Evolutionary conservation across 2,329 filamentous ascomycete species (phyloP), one percentile per base, ranked within the genome.

Genomic region (Hymenoscyphus occultus): DNA sequence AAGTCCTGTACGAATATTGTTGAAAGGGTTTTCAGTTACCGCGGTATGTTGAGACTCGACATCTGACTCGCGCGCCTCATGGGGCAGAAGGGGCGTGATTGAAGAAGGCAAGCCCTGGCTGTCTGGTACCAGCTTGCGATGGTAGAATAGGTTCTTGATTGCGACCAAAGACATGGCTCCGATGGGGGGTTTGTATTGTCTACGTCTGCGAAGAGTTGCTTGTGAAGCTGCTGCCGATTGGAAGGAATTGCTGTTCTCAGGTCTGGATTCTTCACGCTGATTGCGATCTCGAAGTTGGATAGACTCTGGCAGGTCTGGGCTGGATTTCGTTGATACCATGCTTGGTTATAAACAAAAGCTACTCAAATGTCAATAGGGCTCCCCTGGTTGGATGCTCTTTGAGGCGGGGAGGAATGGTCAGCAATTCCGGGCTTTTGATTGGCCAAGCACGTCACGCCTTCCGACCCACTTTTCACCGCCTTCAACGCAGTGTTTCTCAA

Each of bases 121-220:
- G 69, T 59, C 14, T 61, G 54, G 62, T 19, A 51, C 45, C 45
- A 51, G 45, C 45, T 51, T 51, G n/a, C 45, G 45, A 22, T 51
- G 45, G 45, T 74, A 74, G 65, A 76, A 76, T 19, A 76, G 54
- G 39, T 74, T 75, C 61, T 76, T 76, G 1, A 76, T 48, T 3
- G 64, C 71, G 14, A 74, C 73, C 32, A 76, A 58, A 63, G 73
- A 74, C 72, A 76, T 75, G n/a, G 62, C 62, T 69, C 56, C 64
- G 16, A 67, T 62, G 35, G 66, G 65, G 56, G 58, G 56, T 35
- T 51, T 64, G 40, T 40, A 60, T 10, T n/a, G 61, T 45, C 63
- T 61, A 40, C 66, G 67, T 60, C 69, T 67, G 45, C 65, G 63
- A 56, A 68, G 45, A 39, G 63, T 64, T 12, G 63, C 31, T 61